phyloP scores from a whole-genome alignment of 306 rosid species.

The Neltuma alba region DNA sequence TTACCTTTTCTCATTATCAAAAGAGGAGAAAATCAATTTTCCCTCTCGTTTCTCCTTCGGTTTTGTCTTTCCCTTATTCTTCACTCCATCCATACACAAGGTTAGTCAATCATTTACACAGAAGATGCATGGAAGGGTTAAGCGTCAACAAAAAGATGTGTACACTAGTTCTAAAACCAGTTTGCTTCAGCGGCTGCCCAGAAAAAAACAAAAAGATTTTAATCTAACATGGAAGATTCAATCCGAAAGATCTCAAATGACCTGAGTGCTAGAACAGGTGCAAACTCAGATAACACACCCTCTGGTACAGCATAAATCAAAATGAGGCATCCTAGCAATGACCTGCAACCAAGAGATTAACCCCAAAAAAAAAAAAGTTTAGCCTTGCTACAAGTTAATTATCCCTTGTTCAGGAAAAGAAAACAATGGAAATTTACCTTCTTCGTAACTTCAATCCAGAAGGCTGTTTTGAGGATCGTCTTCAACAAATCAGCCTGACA shows the following conservation, averaged over 20 bases:
- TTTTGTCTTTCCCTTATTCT: background rate
- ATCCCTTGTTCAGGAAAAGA: conserved; percentile 16
- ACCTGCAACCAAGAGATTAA: conserved; percentile 34
- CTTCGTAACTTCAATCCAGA: conserved; percentile 26
- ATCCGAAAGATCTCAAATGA: background rate
- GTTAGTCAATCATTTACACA: background rate
- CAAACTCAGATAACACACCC: conserved; percentile 22
- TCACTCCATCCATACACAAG: background rate
- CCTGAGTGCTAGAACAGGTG: conserved; percentile 7
- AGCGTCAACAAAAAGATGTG: background rate
- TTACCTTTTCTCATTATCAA: no score
- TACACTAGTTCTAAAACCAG: background rate
- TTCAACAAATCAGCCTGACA: conserved; percentile 31
- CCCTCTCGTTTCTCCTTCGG: background rate
- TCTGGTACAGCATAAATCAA: conserved; percentile 29
- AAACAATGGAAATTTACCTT: conserved; percentile 31
- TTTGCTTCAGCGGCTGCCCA: background rate
- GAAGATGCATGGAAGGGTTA: background rate
- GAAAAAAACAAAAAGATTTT: background rate
- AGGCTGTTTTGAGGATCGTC: conserved; percentile 13
- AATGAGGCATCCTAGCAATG: conserved; percentile 14
- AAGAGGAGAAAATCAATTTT: no score
- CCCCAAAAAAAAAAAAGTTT: background rate
- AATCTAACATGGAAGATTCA: background rate
- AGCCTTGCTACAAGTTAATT: conserved; percentile 20